Evolutionary conservation across 805 yeast species (phyloP).

Genomic region (Cyberlindnera subsufficiens): DNA sequence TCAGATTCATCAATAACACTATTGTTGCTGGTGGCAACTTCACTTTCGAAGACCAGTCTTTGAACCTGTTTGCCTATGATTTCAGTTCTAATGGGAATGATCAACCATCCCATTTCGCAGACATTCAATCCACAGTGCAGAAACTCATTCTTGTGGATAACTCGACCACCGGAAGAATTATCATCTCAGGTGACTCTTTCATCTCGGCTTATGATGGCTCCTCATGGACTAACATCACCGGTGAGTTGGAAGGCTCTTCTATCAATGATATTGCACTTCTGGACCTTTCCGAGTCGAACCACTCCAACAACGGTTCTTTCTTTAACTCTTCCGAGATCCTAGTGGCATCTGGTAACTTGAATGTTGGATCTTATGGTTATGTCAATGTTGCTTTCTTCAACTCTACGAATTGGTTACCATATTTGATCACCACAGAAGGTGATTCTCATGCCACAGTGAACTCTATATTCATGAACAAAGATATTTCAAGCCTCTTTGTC

Average conservation of each 20-base stretch:
- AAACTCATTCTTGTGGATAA: conserved; percentile 44
- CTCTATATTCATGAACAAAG: conserved; percentile 32
- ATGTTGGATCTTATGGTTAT: conserved; percentile 43
- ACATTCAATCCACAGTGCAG: conserved; percentile 22
- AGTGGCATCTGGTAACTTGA: conserved; percentile 52
- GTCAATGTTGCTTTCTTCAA: conserved; percentile 60
- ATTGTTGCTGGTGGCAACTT: conserved; percentile 53
- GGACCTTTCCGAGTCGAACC: conserved; percentile 26
- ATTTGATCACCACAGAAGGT: conserved; percentile 36
- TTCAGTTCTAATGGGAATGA: conserved; percentile 33
- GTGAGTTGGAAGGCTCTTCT: conserved; percentile 26
- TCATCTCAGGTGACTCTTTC: conserved; percentile 35
- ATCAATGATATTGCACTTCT: conserved; percentile 43
- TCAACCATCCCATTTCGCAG: conserved; percentile 18
- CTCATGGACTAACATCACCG: conserved; percentile 40
- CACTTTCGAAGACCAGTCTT: conserved; percentile 26
- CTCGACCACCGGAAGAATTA: conserved; percentile 34
- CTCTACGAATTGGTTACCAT: conserved; percentile 66
- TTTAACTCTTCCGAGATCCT: conserved; percentile 42
- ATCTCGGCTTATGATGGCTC: conserved; percentile 38
- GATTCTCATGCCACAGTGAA: conserved; percentile 18
- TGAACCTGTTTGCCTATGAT: conserved; percentile 49
- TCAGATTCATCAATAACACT: conserved; percentile 40
- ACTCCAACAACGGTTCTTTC: conserved; percentile 28
- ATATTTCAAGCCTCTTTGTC: conserved; percentile 27